phyloP scores from a whole-genome alignment of 441 rosid species.

The Populus trichocarpa region DNA sequence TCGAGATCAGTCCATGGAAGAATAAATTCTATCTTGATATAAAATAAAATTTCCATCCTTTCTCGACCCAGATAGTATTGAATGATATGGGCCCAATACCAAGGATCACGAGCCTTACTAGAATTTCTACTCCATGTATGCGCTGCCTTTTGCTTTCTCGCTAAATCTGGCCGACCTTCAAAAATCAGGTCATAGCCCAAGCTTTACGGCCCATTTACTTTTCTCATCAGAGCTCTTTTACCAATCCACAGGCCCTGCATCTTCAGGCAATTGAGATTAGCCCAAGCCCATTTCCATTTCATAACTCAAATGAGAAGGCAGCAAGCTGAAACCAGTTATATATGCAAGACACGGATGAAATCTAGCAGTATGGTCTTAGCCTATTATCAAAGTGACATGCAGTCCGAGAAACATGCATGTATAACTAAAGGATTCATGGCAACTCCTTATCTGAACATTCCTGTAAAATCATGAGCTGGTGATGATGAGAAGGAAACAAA shows the following conservation, averaged over 20 bases:
- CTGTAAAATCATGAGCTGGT: constrained; percentile 5
- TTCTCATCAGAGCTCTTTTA: not conserved
- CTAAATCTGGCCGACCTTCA: not conserved
- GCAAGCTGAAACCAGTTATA: too few relatives aligned
- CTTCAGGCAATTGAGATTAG: not conserved
- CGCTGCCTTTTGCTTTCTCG: too few relatives aligned
- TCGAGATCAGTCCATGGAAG: not conserved
- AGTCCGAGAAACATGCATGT: too few relatives aligned
- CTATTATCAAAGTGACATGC: too few relatives aligned
- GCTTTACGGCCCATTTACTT: not conserved
- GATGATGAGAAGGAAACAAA: not conserved
- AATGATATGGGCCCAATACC: not conserved
- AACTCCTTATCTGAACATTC: constrained; percentile 2
- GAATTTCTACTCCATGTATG: too few relatives aligned
- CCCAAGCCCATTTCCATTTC: not conserved
- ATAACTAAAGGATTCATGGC: not conserved
- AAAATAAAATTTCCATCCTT: not conserved
- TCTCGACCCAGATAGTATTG: not conserved
- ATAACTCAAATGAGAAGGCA: too few relatives aligned
- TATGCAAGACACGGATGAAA: too few relatives aligned
- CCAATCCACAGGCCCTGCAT: not conserved
- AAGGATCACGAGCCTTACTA: not conserved
- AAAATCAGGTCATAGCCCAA: not conserved
- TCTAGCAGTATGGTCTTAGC: too few relatives aligned
- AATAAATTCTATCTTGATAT: too few relatives aligned